Evolutionary conservation across 2,329 filamentous ascomycete species (phyloP), one percentile per base, ranked within the genome.

Genomic region (Paecilomyces variotii): DNA sequence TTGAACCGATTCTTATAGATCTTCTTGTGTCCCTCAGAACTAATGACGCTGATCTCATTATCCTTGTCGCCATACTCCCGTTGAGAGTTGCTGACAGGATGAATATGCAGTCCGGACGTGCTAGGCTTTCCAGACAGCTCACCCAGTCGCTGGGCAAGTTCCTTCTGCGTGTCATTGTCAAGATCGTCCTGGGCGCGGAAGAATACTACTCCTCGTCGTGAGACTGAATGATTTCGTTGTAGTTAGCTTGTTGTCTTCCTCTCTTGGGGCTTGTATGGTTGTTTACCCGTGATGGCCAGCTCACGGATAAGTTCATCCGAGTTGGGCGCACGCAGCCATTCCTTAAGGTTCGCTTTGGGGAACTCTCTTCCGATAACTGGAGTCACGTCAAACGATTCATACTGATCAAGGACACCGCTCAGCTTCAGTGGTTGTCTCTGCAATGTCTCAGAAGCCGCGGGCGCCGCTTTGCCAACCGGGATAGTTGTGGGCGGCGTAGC

Each of bases 321-420:
- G 54, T 74, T 72, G 0, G 70, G 68, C 24, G 71, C 72, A 0
- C 60, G 62, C 26, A 75, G 64, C 60, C 82, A 80, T 34, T 89
- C 85, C 54, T 67, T 70, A 39, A 80, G 64, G 56, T 73, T 77
- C 2, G 74, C 72, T 12, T 69, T 68, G 0, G 73, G 70, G 52
- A 76, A 83, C 63, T 83, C 80, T 24, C 72, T 72, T 12, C 80
- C 80, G 61, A 83, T 82, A 19, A 77, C 71, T 6, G 80, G 79
- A 2, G 80, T 83, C 2, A 80, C 70, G 57, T 82, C 80, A 56
- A 80, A 78, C 7, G 68, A 76, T 12, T 78, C 70, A 59, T 75
- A 80, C 10, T 71, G 60, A 19, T 81, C 73, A 0, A 82, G 68
- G 0, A 66, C 65, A 14, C 78, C 79, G 9, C 62, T 71, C 11